These are phyloP conservation scores for Lactarius trivialis DNA, from an alignment of 768 basidiomycete genomes.

Conservation along the genomic window DNA sequence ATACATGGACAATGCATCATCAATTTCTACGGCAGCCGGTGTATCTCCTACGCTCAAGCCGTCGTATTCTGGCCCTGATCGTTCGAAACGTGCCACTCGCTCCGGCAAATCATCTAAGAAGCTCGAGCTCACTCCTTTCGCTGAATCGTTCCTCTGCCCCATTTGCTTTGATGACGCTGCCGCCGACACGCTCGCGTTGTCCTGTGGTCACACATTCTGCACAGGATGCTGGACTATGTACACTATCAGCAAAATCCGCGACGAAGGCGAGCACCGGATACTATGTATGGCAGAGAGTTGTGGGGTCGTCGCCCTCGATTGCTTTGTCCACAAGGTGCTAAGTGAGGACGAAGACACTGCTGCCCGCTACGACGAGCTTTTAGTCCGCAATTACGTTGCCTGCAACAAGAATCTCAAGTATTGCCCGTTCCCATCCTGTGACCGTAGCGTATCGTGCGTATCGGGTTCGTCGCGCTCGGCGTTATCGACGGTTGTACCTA, in stretches of 20 bases:
- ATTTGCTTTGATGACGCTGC: constrained; percentile 84
- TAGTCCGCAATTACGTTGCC: constrained; percentile 85
- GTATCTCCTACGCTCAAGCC: constrained; percentile 43
- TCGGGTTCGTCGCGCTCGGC: constrained; percentile 70
- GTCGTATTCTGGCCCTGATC: constrained; percentile 27
- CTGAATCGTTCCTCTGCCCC: constrained; percentile 73
- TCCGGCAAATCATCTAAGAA: constrained; percentile 25
- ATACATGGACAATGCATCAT: constrained; percentile 88
- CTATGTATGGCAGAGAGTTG: constrained; percentile 81
- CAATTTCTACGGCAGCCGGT: constrained; percentile 70
- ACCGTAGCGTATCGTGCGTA: constrained; percentile 87
- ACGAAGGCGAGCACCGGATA: constrained; percentile 67
- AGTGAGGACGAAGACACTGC: constrained; percentile 48
- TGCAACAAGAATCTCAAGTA: constrained; percentile 80
- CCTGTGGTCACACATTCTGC: constrained; percentile 84
- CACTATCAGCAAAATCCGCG: constrained; percentile 69
- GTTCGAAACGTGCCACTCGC: constrained; percentile 31
- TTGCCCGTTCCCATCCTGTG: constrained; percentile 93
- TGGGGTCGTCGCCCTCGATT: constrained; percentile 54
- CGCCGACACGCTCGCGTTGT: constrained; percentile 58
- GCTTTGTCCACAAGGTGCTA: constrained; percentile 53
- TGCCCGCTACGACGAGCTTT: constrained; percentile 76
- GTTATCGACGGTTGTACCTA: constrained; percentile 78
- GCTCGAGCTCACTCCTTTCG: constrained; percentile 24
- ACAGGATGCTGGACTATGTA: constrained; percentile 80